Conservation (phyloP, 2,329 filamentous ascomycete species). For the Peltaster fructicola region DNA sequence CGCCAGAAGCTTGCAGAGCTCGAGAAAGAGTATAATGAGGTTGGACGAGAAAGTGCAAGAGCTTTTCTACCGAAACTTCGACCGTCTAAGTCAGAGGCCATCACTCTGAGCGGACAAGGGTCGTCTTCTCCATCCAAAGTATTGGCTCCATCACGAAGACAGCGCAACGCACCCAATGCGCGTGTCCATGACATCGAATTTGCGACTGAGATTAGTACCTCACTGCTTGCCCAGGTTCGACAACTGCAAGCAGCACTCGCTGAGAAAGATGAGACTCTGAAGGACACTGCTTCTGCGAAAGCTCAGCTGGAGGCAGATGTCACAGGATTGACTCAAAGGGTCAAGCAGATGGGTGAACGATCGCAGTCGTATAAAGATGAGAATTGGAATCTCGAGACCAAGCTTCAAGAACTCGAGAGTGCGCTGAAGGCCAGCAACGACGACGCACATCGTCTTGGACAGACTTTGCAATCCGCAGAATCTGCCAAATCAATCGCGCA, state of each 20-base stretch:
- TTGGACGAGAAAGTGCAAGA: constrained; percentile 74
- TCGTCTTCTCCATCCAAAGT: constrained; percentile 72
- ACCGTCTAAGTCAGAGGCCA: constrained; percentile 10
- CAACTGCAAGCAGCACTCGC: constrained; percentile 70
- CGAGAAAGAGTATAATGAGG: constrained; percentile 88
- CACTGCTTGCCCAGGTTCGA: constrained; percentile 80
- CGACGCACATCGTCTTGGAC: constrained; percentile 64
- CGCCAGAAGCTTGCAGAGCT: constrained; percentile 69
- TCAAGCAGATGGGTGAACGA: constrained; percentile 75
- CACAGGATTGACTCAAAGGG: constrained; percentile 59
- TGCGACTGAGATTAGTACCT: constrained; percentile 94
- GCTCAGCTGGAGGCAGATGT: constrained; percentile 67
- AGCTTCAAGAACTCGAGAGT: constrained; percentile 65
- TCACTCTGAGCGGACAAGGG: constrained; percentile 10
- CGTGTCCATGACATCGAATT: constrained; percentile 93
- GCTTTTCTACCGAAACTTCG: constrained; percentile 62
- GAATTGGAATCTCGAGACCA: constrained; percentile 93
- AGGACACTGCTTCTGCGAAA: constrained; percentile 55
- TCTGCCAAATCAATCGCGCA: constrained; percentile 62
- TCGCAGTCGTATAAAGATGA: constrained; percentile 96
- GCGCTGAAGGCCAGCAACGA: constrained; percentile 59
- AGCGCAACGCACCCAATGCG: constrained; percentile 75
- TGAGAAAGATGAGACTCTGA: constrained; percentile 76
- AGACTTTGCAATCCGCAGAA: constrained; percentile 50
- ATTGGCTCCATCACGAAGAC: constrained; percentile 58